Evolutionary conservation across 768 basidiomycete species (phyloP).

Genomic region (Leucogyrophana mollusca): DNA sequence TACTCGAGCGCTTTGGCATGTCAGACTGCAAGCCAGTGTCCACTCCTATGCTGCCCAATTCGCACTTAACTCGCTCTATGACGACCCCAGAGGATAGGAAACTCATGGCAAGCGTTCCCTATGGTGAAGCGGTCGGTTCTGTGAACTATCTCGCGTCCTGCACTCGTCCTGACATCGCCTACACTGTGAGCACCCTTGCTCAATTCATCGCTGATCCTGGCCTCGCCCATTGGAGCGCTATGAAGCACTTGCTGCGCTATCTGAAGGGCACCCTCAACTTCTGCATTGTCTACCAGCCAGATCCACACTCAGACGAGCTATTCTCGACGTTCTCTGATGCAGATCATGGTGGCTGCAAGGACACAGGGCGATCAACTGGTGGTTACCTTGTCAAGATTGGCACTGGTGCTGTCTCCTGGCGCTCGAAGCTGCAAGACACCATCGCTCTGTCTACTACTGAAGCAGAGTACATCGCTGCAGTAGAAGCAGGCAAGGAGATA

Average conservation of each 20-base stretch:
- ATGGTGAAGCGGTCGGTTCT: conserved; percentile 9
- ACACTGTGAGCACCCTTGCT: conserved; percentile 15
- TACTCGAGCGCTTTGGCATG: conserved; percentile 21
- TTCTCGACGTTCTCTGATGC: conserved; percentile 26
- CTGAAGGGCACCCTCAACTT: conserved; percentile 14
- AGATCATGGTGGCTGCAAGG: conserved; percentile 27
- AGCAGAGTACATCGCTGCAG: conserved; percentile 35
- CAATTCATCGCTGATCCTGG: conserved; percentile 24
- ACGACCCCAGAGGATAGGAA: conserved; percentile 5
- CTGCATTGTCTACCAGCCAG: background rate
- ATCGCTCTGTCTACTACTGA: conserved; percentile 35
- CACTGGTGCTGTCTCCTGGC: conserved; percentile 32
- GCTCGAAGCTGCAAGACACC: conserved; percentile 28
- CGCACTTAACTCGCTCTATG: background rate
- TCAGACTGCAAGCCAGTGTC: conserved; percentile 14
- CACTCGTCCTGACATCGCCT: conserved; percentile 22
- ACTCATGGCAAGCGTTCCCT: conserved; percentile 10
- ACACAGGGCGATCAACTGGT: conserved; percentile 27
- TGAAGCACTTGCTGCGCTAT: conserved; percentile 18
- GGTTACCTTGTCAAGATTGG: conserved; percentile 24
- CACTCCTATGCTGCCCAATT: conserved; percentile 16
- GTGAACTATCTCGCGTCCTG: conserved; percentile 12
- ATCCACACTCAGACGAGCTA: background rate
- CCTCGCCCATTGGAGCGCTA: conserved; percentile 17
- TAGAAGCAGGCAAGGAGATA: conserved; percentile 19